A percentile compares a stretch with the other conserved stretches of the same genome.
These are phyloP conservation scores for Picea mariana DNA, from an alignment of 83 land plant genomes.

Conservation along the genomic window DNA sequence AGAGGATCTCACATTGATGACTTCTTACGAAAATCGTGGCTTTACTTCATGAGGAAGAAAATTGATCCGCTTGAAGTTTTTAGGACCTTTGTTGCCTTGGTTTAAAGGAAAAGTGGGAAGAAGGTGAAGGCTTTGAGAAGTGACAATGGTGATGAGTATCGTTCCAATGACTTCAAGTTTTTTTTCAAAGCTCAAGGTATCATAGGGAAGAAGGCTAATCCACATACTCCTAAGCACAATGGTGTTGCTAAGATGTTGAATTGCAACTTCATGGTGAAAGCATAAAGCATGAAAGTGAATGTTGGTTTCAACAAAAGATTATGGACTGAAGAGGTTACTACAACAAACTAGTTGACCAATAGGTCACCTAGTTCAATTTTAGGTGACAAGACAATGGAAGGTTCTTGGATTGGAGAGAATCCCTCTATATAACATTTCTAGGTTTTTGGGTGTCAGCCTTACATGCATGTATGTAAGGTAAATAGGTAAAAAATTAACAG, in stretches of 20 bases:
- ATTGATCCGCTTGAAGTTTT: too few species aligned
- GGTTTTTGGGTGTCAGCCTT: not conserved
- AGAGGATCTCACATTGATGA: too few species aligned
- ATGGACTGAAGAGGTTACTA: not conserved
- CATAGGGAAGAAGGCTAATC: accelerated
- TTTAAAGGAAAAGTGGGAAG: too few species aligned
- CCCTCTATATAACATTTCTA: not conserved
- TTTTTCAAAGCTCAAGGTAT: not conserved
- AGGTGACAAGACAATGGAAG: not conserved
- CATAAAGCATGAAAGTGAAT: not conserved
- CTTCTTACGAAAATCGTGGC: too few species aligned
- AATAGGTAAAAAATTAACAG: not conserved
- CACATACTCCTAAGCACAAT: not conserved
- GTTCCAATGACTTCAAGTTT: too few species aligned
- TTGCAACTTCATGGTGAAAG: not conserved
- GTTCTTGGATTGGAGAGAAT: not conserved
- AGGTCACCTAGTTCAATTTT: not conserved
- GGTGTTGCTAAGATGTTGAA: not conserved
- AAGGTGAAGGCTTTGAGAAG: too few species aligned
- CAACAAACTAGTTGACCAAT: not conserved
- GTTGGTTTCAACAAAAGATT: not conserved
- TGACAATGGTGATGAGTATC: too few species aligned
- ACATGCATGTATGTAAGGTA: not conserved
- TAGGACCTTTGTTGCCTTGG: too few species aligned
- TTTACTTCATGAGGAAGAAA: too few species aligned